Percentiles rank a stretch among this genome's conserved stretches.
phyloP scores from a whole-genome alignment of 2,329 filamentous ascomycete species.

The Cercospora canescens region DNA sequence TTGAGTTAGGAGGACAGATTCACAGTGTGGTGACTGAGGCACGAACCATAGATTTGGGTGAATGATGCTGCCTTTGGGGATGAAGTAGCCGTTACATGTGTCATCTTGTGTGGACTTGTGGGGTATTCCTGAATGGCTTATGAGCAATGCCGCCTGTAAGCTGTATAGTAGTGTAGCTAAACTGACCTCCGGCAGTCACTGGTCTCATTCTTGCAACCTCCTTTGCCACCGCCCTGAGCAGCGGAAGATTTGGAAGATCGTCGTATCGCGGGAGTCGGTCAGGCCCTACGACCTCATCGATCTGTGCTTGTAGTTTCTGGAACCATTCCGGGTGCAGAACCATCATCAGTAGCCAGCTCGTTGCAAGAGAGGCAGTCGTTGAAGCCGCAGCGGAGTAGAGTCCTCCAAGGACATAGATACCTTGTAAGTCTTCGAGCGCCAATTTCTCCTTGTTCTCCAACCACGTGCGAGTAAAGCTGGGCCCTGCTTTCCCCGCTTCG shows the following conservation, averaged over 20 bases:
- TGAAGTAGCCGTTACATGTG: background rate
- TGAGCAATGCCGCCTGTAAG: background rate
- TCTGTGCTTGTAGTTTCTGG: background rate
- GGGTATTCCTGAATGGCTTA: background rate
- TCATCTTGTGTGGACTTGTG: background rate
- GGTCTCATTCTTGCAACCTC: background rate
- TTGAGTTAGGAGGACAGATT: background rate
- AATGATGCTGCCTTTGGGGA: background rate
- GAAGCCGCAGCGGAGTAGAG: background rate
- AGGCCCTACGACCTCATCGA: background rate
- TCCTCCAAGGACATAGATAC: background rate
- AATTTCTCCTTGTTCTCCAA: background rate
- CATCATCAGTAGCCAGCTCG: background rate
- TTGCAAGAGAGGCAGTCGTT: background rate
- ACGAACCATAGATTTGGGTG: background rate
- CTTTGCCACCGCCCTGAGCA: background rate
- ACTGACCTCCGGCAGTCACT: background rate
- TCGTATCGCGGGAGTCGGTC: background rate
- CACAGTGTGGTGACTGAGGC: fast-evolving
- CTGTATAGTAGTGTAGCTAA: background rate
- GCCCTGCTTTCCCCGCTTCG: background rate
- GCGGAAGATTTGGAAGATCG: background rate
- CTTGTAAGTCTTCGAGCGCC: background rate
- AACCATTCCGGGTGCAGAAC: background rate
- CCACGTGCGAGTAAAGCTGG: background rate